Evolutionary conservation across 805 yeast species (phyloP).

Genomic region (Candida khao-thaluensis): DNA sequence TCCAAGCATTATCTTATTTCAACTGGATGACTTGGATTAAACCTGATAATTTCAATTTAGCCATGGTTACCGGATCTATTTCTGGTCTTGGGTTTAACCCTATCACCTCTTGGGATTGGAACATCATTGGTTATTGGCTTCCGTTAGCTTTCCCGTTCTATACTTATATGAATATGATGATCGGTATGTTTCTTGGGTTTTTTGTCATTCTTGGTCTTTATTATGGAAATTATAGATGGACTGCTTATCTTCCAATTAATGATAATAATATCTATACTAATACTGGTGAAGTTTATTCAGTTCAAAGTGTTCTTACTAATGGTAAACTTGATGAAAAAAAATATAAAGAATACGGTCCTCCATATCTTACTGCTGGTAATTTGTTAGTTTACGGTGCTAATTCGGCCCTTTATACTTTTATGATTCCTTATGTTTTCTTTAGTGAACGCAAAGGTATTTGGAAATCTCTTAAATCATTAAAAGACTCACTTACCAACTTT

Average conservation of each 20-base stretch:
- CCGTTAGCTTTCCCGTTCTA: slow-evolving; percentile 46
- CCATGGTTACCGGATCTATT: slow-evolving; percentile 47
- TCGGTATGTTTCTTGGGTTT: slow-evolving; percentile 21
- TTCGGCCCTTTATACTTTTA: slow-evolving; percentile 29
- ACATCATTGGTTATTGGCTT: slow-evolving; percentile 28
- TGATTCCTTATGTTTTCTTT: slow-evolving; percentile 15
- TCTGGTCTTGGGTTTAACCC: slow-evolving; percentile 55
- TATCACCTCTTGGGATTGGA: slow-evolving; percentile 54
- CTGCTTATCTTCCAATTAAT: slow-evolving; percentile 35
- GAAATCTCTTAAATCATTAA: slow-evolving; percentile 14
- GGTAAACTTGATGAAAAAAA: slow-evolving; percentile 27
- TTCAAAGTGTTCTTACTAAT: slow-evolving; percentile 39
- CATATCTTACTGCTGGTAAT: slow-evolving; percentile 30
- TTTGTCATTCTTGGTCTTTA: slow-evolving; percentile 21
- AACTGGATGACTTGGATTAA: slow-evolving; percentile 61
- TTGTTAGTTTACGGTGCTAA: slow-evolving; percentile 28
- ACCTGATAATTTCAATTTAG: slow-evolving; percentile 49
- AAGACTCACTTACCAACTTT: slow-evolving; percentile 13
- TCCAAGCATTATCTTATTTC: slow-evolving; percentile 42
- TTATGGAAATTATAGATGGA: slow-evolving; percentile 24
- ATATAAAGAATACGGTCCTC: slow-evolving; percentile 27
- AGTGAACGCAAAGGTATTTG: slow-evolving; percentile 15
- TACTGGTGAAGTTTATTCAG: slow-evolving; percentile 45
- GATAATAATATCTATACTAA: slow-evolving; percentile 47
- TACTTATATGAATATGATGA: slow-evolving; percentile 14